Conservation (phyloP, 2,329 filamentous ascomycete species). For the Claviceps paspali region DNA sequence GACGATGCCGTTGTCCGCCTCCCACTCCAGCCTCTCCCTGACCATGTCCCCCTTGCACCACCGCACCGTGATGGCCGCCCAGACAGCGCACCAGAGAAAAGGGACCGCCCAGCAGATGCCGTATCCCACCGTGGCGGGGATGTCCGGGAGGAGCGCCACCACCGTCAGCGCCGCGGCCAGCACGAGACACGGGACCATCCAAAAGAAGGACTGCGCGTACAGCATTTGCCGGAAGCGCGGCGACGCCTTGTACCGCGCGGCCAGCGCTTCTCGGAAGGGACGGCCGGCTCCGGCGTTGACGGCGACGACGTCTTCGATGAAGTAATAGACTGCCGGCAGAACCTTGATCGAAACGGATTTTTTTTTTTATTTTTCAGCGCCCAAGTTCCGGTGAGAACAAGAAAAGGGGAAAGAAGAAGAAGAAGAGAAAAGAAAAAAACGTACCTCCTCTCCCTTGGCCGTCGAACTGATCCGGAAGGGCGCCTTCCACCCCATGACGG, state of each 20-base stretch:
- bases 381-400: too few species aligned
- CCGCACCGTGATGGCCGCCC: constrained; percentile 19
- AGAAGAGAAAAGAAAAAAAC: not conserved
- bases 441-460: constrained; percentile 33
- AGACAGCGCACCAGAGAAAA: constrained; percentile 21
- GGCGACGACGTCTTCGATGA: constrained; percentile 52
- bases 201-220: constrained; percentile 24
- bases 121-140: constrained; percentile 22
- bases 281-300: constrained; percentile 47
- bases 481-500: constrained; percentile 26
- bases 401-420: too few species aligned
- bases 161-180: constrained; percentile 22
- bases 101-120: constrained; percentile 25
- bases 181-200: constrained; percentile 23
- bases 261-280: constrained; percentile 25
- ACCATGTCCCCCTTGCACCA: constrained; percentile 24
- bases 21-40: constrained; percentile 22
- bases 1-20: constrained; percentile 8
- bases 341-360: too few species aligned
- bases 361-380: too few species aligned
- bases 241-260: constrained; percentile 26
- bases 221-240: constrained; percentile 27
- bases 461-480: constrained; percentile 51
- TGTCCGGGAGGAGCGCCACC: constrained; percentile 18
- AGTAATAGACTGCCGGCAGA: constrained; percentile 45